Evolutionary conservation across 371 early-diverging fungal genomes (phyloP), one percentile per base, ranked within the genome.

Genomic region (Apophysomyces variabilis): DNA sequence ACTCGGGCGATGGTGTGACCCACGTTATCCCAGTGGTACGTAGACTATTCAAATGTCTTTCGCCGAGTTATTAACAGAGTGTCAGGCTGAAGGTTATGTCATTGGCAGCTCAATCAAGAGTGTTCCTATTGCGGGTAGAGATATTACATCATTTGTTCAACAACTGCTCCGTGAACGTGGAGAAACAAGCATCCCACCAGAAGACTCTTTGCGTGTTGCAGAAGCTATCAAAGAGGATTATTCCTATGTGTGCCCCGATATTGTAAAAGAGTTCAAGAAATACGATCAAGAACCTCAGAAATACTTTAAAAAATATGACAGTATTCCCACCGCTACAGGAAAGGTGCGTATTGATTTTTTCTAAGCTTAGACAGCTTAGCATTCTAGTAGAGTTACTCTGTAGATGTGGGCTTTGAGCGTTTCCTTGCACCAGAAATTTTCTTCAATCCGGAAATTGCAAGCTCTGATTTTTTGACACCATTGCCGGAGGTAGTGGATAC

Each of bases 381-480:
- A 32, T 57, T 7, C 32, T 18, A 61, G 11, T 72, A 95, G 92
- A 81, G 90, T 16, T 96, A 96, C 75, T 84, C 84, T 26, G 94
- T 98, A 16, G 97, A 97, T 83, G 94, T 98, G 68, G 99, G 99
- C 58, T 97, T 92, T 72, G 99, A 98, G 72, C 95, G 98, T 65
- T 98, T 98, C 88, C 84, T 98, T 70, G 99, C 96, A 18, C 99
- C 99, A 18, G 99, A 98, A 73, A 94, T 97, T 80, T 98, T 98
- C 82, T 98, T 98, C 84, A 97, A 96, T 75, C 99, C 99, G 36
- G 99, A 98, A 77, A 94, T 98, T 67, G 94, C 93, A 44, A 92
- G 92, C 83, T 91, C 95, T n/a, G 98, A 97, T 72, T 98, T 96
- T 73, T 78, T 96, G 71, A 96, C 96, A 16, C 98, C 98, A 50